Conservation (phyloP, 495 filamentous ascomycete genomes). For the Hyaloscypha hepaticicola region DNA sequence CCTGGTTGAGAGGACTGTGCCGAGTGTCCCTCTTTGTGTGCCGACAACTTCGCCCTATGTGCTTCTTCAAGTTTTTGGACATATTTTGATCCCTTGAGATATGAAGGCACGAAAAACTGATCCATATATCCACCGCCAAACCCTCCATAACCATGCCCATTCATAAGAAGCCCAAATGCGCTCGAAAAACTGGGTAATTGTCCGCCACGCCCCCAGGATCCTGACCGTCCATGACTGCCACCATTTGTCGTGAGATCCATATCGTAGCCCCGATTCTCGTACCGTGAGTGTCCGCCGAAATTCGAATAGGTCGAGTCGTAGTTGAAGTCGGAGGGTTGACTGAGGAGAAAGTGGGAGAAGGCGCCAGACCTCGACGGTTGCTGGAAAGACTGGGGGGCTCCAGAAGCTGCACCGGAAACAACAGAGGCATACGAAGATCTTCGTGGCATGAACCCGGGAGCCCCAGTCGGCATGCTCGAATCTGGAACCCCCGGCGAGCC, state of each 20-base stretch:
- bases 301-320: conserved; percentile 41
- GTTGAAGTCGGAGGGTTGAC: conserved; percentile 46
- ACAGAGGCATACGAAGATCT: conserved; percentile 78
- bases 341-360: conserved; percentile 64
- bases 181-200: conserved; percentile 36
- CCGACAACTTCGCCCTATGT: conserved; percentile 51
- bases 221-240: conserved; percentile 29
- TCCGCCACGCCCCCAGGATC: conserved; percentile 41
- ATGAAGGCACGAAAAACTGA: conserved; percentile 75
- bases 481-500: conserved; percentile 35
- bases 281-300: conserved; percentile 34
- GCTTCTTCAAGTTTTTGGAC: conserved; percentile 69
- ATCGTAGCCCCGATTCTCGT: conserved; percentile 35
- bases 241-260: conserved; percentile 37
- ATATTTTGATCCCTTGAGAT: conserved; percentile 75
- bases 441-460: conserved; percentile 35
- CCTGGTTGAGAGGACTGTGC: conserved; percentile 37
- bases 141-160: conserved; percentile 23
- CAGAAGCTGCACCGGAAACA: conserved; percentile 61
- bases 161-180: conserved; percentile 30
- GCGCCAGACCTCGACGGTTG: conserved; percentile 50
- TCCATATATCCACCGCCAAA: conserved; percentile 33
- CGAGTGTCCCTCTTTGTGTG: conserved; percentile 47
- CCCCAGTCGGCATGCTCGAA: conserved; percentile 38
- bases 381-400: conserved; percentile 35